Evolutionary conservation across 163 green algal genomes (phyloP), one percentile per base, ranked within the genome.

Genomic region (Scenedesmus sp.): DNA sequence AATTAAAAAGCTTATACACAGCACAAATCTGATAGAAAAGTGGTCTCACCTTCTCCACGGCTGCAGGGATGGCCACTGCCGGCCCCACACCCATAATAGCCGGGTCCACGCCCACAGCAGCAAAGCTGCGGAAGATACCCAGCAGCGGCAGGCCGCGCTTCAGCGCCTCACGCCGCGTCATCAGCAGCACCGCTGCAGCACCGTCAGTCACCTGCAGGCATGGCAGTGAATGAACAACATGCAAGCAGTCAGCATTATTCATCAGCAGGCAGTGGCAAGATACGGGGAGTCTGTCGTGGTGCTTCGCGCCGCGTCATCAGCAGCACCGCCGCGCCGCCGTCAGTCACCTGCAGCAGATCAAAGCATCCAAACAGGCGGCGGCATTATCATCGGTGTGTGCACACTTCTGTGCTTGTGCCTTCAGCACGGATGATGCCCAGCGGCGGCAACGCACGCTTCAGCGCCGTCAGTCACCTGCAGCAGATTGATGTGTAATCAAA

Each of bases 41-140:
- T 4, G 1, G 4, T 1, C 88, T 6, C 54, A 88, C 88, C 89
- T 93, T 90, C 3, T 96, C 91, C 59, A 99, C 92, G 2, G 98
- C 98, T 20, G 89, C 97, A 8, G 98, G 98, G 93, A 99, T 99
- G 91, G 98, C 98, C 8, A 98, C 95, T 4, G 97, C 97, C 62
- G 98, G 98, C 23, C 98, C 98, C 55, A 99, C 95, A 64, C 98
- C 98, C 98, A 99, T 99, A 91, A 99, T 97, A 15, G 96, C 95
- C 0, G 98, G 98, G 93, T 99, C 97, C 64, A 99, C 97, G 10
- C 98, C 98, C 6, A 99, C 97, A 1, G 96, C 98, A 57, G 97
- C 94, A 93, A 99, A 99, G 55, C 91, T 96, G 70, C 96, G 96
- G 95, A 99, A 99, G 86, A 98, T 94, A 70, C 94, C 98, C 85